These are phyloP conservation scores for Podospora didyma DNA, from an alignment of 495 filamentous ascomycete genomes.

Conservation along the genomic window DNA sequence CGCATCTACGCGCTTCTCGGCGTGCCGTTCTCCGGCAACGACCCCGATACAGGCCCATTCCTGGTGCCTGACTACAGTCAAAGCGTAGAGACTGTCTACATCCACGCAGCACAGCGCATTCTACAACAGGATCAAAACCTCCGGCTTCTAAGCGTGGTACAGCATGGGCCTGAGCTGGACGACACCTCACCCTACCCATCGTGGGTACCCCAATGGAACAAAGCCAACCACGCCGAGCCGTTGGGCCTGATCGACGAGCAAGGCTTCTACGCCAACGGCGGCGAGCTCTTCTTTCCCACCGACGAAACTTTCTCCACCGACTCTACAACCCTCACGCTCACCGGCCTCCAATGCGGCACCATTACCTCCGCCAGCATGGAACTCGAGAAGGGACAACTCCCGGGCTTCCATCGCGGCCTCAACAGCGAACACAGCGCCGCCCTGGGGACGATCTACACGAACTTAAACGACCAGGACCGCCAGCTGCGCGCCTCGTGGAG, in stretches of 20 bases:
- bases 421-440: neutral
- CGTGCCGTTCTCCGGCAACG: slow-evolving; percentile 12
- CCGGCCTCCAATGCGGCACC: too few relatives aligned
- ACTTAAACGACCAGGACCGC: slow-evolving; percentile 2
- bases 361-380: neutral
- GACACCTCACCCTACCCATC: neutral
- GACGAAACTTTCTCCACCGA: neutral
- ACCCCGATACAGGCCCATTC: neutral
- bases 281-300: slow-evolving; percentile 6
- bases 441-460: neutral
- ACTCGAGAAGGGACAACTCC: neutral
- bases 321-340: neutral
- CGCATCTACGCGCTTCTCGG: slow-evolving; percentile 11
- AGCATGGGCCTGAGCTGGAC: slow-evolving; percentile 10
- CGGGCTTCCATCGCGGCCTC: neutral
- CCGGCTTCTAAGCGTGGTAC: slow-evolving; percentile 6
- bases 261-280: slow-evolving; percentile 13
- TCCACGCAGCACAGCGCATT: slow-evolving; percentile 1
- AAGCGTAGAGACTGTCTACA: neutral
- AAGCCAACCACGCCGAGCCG: slow-evolving; percentile 6
- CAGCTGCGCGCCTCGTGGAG: slow-evolving; percentile 10
- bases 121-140: slow-evolving; percentile 10
- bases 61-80: slow-evolving; percentile 7
- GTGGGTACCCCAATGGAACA: slow-evolving; percentile 8
- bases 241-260: slow-evolving; percentile 7